These are phyloP conservation scores for Cladobotryum mycophilum DNA, from an alignment of 2,329 filamentous ascomycete species.

Conservation along the genomic window DNA sequence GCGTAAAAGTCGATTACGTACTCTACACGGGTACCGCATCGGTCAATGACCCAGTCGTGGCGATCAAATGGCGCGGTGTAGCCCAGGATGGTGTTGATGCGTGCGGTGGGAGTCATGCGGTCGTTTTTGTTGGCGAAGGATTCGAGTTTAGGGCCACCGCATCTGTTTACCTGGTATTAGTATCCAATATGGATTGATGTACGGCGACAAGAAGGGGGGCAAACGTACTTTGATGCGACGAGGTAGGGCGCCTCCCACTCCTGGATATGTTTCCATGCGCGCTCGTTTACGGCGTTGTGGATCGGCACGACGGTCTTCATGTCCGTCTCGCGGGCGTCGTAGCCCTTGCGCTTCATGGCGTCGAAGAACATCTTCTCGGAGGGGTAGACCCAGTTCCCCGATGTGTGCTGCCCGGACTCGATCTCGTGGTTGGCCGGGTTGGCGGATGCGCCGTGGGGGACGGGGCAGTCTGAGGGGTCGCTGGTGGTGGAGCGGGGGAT, in stretches of 20 bases:
- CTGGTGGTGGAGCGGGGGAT: slow-evolving; percentile 60
- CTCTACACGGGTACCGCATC: slow-evolving; percentile 78
- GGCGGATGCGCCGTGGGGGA: slow-evolving; percentile 40
- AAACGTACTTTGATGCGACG: slow-evolving; percentile 47
- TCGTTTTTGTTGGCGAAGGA: slow-evolving; percentile 71
- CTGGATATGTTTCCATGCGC: slow-evolving; percentile 88
- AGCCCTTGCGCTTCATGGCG: slow-evolving; percentile 86
- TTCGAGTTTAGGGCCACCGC: slow-evolving; percentile 73
- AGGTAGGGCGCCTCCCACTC: slow-evolving; percentile 73
- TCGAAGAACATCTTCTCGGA: slow-evolving; percentile 98
- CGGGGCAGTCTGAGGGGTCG: slow-evolving; percentile 30
- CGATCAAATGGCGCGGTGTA: slow-evolving; percentile 90
- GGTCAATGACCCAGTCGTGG: slow-evolving; percentile 95
- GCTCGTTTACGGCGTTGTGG: slow-evolving; percentile 97
- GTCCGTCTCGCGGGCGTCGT: slow-evolving; percentile 63
- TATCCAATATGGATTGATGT: neutral
- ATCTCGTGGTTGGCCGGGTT: slow-evolving; percentile 74
- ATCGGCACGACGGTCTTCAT: slow-evolving; percentile 94
- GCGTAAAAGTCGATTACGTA: slow-evolving; percentile 99
- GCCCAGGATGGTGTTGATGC: slow-evolving; percentile 77
- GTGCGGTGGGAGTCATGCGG: slow-evolving; percentile 72
- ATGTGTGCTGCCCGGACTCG: slow-evolving; percentile 65
- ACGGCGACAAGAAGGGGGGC: neutral
- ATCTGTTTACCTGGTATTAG: slow-evolving; percentile 23
- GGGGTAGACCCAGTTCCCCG: slow-evolving; percentile 95